These are phyloP conservation scores for Erodium trifolium DNA, from an alignment of 441 rosid species.

Conservation along the genomic window DNA sequence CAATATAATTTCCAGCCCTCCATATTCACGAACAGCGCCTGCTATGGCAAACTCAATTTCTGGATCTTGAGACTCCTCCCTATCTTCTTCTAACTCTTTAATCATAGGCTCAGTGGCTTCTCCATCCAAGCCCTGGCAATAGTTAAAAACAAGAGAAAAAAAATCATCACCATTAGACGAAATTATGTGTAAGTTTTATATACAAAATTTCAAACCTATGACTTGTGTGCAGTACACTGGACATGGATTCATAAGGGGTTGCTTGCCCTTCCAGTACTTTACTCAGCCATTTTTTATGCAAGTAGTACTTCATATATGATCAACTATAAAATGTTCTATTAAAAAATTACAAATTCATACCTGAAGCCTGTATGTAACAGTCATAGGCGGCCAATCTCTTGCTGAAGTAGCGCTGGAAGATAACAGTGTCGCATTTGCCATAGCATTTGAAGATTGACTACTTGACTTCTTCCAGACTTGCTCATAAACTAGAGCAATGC, in stretches of 20 bases:
- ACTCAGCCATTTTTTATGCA: neutral
- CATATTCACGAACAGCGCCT: slow-evolving; percentile 93
- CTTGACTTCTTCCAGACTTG: slow-evolving; percentile 99
- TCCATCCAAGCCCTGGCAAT: slow-evolving; percentile 92
- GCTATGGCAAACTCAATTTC: slow-evolving; percentile 99
- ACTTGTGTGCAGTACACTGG: neutral
- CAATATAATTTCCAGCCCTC: slow-evolving; percentile 87
- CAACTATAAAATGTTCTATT: neutral
- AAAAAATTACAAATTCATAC: slow-evolving; percentile 32
- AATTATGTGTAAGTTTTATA: neutral
- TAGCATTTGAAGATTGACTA: slow-evolving; percentile 59
- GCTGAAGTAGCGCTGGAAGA: slow-evolving; percentile 54
- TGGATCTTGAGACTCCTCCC: slow-evolving; percentile 99
- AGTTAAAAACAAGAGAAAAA: slow-evolving; percentile 8
- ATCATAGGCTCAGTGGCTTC: slow-evolving; percentile 99
- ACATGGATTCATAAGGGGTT: neutral
- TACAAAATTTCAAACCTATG: neutral
- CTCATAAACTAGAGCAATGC: slow-evolving; percentile 98
- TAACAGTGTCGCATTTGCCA: slow-evolving; percentile 55
- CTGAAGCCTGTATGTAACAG: slow-evolving; percentile 99
- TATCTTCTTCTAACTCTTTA: slow-evolving; percentile 98
- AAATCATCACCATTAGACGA: neutral
- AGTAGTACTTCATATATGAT: neutral
- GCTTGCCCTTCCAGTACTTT: neutral
- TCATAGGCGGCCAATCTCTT: slow-evolving; percentile 96